Evolutionary conservation across 768 basidiomycete genomes (phyloP), one percentile per base, ranked within the genome.

Genomic region (Amanita inopinata): DNA sequence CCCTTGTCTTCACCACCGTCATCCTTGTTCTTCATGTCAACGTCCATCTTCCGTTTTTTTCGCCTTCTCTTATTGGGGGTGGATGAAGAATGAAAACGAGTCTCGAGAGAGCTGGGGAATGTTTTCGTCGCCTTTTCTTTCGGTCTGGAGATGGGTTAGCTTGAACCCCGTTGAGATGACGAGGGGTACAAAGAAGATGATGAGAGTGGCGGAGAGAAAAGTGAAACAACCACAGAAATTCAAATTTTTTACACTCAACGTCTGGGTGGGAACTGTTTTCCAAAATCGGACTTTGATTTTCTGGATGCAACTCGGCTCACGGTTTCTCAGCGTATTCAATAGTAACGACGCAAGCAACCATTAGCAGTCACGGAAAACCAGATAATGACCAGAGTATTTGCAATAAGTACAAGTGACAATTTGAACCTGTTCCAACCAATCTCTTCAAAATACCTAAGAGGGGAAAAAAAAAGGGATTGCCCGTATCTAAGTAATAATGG

Each of bases 11-110:
- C 81, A 5, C n/a, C n/a, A n/a, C 67, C 61, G 49, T 85, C 80
- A 44, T 85, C 82, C 59, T 85, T 86, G 55, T 61, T 67, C 61
- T 83, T 81, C 81, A 85, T 85, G 53, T 87, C 84, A 50, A 86
- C 73, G 58, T 87, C 84, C 84, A 87, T 87, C 35, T 17, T 41
- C 38, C 14, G 11, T 18, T 34, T 49, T 23, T 43, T 43, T 19
- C 17, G 5, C 8, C n/a, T n/a, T n/a, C 27, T 28, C 27, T 28
- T 28, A 7, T 28, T 28, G 27, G n/a, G n/a, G n/a, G n/a, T n/a
- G n/a, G n/a, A n/a, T n/a, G n/a, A n/a, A n/a, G n/a, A n/a, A n/a
- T n/a, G 32, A 15, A 23, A 22, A 15, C 20, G 33, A n/a, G 10
- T 8, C 24, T 43, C 28, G 17, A 27, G n/a, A 9, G 9, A 34